Evolutionary conservation across 441 rosid species (phyloP), one percentile per base, ranked within the genome.

Genomic region (Syzygium malaccense): DNA sequence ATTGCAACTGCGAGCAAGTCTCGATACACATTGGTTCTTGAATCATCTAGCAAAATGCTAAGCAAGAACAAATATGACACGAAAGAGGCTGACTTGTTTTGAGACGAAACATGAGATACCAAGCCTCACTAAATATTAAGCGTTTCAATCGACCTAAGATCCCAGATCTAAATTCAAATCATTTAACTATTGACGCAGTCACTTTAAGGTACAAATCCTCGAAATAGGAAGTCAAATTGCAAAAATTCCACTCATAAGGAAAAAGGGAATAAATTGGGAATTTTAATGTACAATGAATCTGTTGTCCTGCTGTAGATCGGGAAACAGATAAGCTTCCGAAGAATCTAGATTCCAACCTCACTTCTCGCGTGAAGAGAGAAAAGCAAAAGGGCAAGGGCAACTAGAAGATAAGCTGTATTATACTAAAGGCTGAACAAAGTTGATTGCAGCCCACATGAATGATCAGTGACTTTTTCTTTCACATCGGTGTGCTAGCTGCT

Each of bases 241-340:
- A 75, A 75, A 75, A 71, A 13, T 71, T 5, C 49, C 51, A 23
- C 6, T 75, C 51, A 23, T 25, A 71, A 0, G 28, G 51, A 1
- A 23, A 71, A 75, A 41, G 83, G 13, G 33, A 33, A 33, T 33
- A 33, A 33, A 33, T 33, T 1, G 83, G 18, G 18, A 12, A 41
- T 75, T 41, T 12, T 13, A 41, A 75, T 37, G 83, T 23, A 0
- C n/a, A 0, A 75, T 25, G 1, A 23, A 0, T 17, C 12, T 2
- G n/a, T 41, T 23, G 17, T 75, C n/a, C 83, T 0, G 18, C 48
- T 75, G 8, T 75, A 75, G 83, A 75, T 75, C n/a, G 0, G 51
- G 83, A 75, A 75, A 75, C 18, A 41, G 51, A 75, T 75, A 75
- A 41, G 51, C 28, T 75, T 1, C 51, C 83, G 23, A 75, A 75